Base-by-base conservation (phyloP, 306 rosid species). In the Abrus pulchellus region DNA sequence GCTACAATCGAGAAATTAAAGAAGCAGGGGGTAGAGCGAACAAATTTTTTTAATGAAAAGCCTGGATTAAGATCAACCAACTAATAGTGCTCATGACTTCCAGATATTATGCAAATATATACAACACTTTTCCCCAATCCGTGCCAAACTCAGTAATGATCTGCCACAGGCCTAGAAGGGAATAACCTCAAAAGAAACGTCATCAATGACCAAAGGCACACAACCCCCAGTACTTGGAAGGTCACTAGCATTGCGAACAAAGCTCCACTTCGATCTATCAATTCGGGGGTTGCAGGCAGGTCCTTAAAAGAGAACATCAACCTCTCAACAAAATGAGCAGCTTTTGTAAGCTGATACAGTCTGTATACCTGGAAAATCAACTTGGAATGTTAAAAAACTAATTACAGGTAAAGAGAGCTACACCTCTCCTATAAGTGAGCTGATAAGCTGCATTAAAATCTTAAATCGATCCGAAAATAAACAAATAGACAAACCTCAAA, bases 101-200 rank as follows among this genome's bases (percentile, higher is more conserved):
- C 57, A 48, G 56, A 56, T 38, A 61, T 48, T 38, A 61, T 48
- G 43, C 11, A 38, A 72, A 38, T 73, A 78, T 75, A 49, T 78
- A 79, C 80, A 83, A 83, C 59, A 75, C 71, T 72, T 36, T 48
- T 78, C 76, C 67, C 71, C 11, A 59, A 47, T 68, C 44, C 65
- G 32, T 9, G 3, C 53, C 12, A 68, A 61, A 43, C 76, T 90
- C 88, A 95, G 91, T 95, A 95, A 33, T 91, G 90, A 80, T 93
- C 95, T 49, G 87, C 97, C 28, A 93, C 97, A 9, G 94, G 95
- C 76, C 98, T 87, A 50, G 99, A 91, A 76, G 99, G 99, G 78
- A 95, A 95, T 27, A 95, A 92, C 90, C 99, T 89, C 89, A 93
- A 54, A 69, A 95, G 95, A 86, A 95, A 91, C 6, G 98, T 84